Conservation (phyloP, 352 stramenopile species). For the Phytophthora meadii region DNA sequence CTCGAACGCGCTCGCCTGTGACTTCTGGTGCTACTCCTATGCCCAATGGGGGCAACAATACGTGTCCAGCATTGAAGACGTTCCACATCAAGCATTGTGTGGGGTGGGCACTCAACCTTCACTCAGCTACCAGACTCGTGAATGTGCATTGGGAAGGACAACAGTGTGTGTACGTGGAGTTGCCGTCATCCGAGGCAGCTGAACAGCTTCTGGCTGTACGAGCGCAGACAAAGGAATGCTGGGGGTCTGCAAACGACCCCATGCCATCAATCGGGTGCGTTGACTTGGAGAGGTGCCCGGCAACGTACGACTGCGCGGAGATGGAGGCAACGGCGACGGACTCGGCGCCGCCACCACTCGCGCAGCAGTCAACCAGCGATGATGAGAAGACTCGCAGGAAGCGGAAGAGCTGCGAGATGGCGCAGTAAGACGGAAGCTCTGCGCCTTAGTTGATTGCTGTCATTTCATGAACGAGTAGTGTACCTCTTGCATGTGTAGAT, state of each 20-base stretch:
- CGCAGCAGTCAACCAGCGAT: constrained; percentile 29
- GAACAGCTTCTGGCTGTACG: constrained; percentile 52
- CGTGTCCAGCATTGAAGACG: constrained; percentile 52
- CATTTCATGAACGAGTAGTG: too few species aligned
- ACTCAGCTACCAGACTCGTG: constrained; percentile 42
- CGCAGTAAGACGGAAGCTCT: constrained; percentile 17
- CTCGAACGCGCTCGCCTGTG: constrained; percentile 47
- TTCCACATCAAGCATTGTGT: constrained; percentile 86
- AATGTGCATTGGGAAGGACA: constrained; percentile 65
- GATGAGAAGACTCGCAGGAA: constrained; percentile 46
- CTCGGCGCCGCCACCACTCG: constrained; percentile 21
- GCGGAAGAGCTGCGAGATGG: constrained; percentile 46
- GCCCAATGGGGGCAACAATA: constrained; percentile 21
- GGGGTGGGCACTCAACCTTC: constrained; percentile 53
- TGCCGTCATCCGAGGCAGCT: constrained; percentile 45
- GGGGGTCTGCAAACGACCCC: constrained; percentile 50
- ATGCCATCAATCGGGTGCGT: constrained; percentile 74
- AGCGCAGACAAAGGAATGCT: constrained; percentile 36
- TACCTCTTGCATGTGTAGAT: constrained; percentile 8
- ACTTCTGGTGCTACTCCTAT: constrained; percentile 17
- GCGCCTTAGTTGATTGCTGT: constrained; percentile 8
- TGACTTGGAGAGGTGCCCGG: constrained; percentile 55
- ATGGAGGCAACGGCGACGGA: constrained; percentile 39
- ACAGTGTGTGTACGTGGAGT: constrained; percentile 55
- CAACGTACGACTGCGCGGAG: constrained; percentile 27